Evolutionary conservation across 352 stramenopile genomes (phyloP), one percentile per base, ranked within the genome.

Genomic region (Globisporangium megalacanthum): DNA sequence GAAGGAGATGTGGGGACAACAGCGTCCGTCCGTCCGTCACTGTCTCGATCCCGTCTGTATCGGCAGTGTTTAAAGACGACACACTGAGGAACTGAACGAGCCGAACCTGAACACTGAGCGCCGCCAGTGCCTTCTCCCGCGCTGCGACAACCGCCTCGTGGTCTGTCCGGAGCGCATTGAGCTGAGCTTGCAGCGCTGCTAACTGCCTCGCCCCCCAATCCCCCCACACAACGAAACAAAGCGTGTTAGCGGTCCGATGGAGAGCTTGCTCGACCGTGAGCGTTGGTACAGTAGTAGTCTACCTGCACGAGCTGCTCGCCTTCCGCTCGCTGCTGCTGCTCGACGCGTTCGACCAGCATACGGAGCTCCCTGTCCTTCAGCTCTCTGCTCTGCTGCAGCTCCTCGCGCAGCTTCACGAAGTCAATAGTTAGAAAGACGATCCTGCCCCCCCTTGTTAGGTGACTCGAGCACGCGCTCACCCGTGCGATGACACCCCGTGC

Each of bases 81-180:
- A 10, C 36, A 39, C 17, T 29, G 25, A 29, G 25, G 25, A 29
- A 29, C 25, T 29, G 25, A 29, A 22, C n/a, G 10, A 35, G 10
- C 17, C 36, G 6, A 20, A 76, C 70, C 70, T 72, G 61, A n/a
- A 31, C 22, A 44, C 20, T 69, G 44, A 52, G 37, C 47, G 52
- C 56, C 25, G 46, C 44, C 15, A 41, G 31, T 1, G 48, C 47
- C 13, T 64, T 60, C 56, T 72, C 65, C 37, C 58, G 64, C 15
- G 59, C 67, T 20, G 44, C 42, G 6, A 55, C 15, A 10, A 75
- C 39, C 13, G 56, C 22, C 25, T 59, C 52, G 39, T 60, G 67
- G 9, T 79, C 62, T 15, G 44, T 14, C 46, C 59, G 42, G 5
- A 62, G 39, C 17, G 37, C 54, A 13, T 70, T 57, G 5, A 74